Base-by-base conservation (phyloP, 2,329 filamentous ascomycete genomes). In the Endocalyx cinctus region DNA sequence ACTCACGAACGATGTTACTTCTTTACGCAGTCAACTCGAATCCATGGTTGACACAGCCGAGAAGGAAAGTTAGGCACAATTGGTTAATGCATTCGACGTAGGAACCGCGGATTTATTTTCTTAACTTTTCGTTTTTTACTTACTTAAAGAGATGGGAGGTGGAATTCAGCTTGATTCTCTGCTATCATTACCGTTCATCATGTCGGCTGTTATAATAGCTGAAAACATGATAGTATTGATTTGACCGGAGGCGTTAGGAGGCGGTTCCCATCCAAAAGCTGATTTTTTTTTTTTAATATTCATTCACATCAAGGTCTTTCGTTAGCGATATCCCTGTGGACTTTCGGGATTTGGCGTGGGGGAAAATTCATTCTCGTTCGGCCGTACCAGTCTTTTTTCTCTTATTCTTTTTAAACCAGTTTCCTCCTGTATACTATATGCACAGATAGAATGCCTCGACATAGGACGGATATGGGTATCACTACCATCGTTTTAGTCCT, bases 1-100 rank as follows among this genome's bases (percentile, higher is more conserved):
- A 12, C 54, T 67, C 26, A 57, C 53, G 16, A 57, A 47, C 33
- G 56, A 62, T 29, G 48, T 69, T 18, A 52, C 51, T 6, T 41
- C 46, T 22, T 42, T 64, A 16, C 52, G 55, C 28, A 48, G 45
- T 34, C 58, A 62, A 36, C 32, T 52, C 19, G 55, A 58, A 23
- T 37, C 49, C 25, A 55, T 46, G 32, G 27, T 41, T 13, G 40
- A 50, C 12, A 37, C 23, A 14, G 25, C 38, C n/a, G 50, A 54
- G 17, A 48, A 52, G 35, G n/a, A n/a, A n/a, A n/a, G n/a, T n/a
- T n/a, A n/a, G n/a, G n/a, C n/a, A n/a, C n/a, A n/a, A 27, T 43
- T 17, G 33, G 26, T 14, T 48, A 41, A 42, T 18, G 4, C 16
- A 23, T 19, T 17, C 28, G 15, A 22, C n/a, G 10, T 31, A 35